Conservation (phyloP, 2,329 filamentous ascomycete species). For the Septoria petroselini region DNA sequence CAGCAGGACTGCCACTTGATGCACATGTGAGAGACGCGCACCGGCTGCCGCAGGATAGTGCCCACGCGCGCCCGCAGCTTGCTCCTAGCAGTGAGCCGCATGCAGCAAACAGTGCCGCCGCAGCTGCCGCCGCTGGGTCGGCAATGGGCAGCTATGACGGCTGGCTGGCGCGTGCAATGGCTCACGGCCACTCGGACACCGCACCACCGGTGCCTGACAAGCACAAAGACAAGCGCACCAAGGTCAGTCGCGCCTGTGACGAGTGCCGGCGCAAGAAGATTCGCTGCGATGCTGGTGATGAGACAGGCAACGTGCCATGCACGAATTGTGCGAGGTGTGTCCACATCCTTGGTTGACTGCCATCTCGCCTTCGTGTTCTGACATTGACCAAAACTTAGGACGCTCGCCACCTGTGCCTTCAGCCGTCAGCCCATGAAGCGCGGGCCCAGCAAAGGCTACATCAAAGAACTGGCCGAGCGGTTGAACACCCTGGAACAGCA, state of each 20-base stretch:
- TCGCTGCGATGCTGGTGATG: constrained; percentile 77
- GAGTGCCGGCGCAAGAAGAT: constrained; percentile 86
- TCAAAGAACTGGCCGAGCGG: constrained; percentile 84
- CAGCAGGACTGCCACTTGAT: not conserved
- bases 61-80: constrained; percentile 1
- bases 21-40: constrained; percentile 4
- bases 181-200: constrained; percentile 23
- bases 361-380: constrained; percentile 47
- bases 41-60: not conserved
- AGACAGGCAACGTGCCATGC: constrained; percentile 70
- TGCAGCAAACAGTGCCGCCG: not conserved
- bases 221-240: constrained; percentile 63
- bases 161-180: constrained; percentile 17
- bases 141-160: constrained; percentile 23
- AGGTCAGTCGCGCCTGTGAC: constrained; percentile 84
- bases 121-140: not conserved
- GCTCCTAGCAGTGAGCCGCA: not conserved
- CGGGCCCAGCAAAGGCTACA: constrained; percentile 89
- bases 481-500: constrained; percentile 79
- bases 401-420: constrained; percentile 75
- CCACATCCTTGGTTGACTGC: not conserved
- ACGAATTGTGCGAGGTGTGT: constrained; percentile 60
- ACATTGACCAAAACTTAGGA: constrained; percentile 31
- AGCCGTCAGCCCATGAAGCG: constrained; percentile 76
- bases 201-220: constrained; percentile 19